These are phyloP conservation scores for Nidula niveotomentosa DNA, from an alignment of 1,284 basidiomycete genomes.

Conservation along the genomic window DNA sequence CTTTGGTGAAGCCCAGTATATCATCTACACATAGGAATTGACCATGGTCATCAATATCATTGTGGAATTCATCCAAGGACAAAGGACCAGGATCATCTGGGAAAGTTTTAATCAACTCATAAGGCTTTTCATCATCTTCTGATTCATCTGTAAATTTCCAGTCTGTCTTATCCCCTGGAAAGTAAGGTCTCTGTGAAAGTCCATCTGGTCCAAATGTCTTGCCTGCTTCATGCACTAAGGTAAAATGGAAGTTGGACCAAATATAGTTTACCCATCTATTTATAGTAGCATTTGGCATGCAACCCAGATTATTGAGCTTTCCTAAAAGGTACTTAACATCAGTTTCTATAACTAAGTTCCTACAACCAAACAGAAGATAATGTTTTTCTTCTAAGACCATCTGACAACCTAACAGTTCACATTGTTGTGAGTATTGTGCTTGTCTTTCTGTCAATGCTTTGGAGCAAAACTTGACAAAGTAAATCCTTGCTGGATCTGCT, in stretches of 20 bases:
- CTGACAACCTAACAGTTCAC: not conserved
- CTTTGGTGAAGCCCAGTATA: not conserved
- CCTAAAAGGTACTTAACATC: not conserved
- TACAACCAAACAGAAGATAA: not conserved
- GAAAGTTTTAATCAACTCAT: not conserved
- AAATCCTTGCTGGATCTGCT: not conserved
- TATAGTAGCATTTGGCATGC: not conserved
- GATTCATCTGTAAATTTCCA: not conserved
- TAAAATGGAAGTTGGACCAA: not conserved
- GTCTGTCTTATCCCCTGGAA: not conserved
- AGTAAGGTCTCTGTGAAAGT: not conserved
- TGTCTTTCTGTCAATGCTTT: not conserved
- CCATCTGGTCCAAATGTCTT: constrained; percentile 1
- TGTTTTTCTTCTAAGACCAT: not conserved
- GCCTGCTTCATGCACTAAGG: not conserved
- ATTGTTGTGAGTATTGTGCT: not conserved
- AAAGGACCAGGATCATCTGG: not conserved
- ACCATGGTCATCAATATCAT: not conserved
- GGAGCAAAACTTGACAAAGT: not conserved
- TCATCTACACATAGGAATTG: not conserved
- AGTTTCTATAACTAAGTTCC: not conserved
- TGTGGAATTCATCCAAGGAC: not conserved
- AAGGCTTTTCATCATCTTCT: not conserved
- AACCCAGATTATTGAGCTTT: not conserved
- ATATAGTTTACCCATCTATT: not conserved